Percentiles rank a stretch among this genome's conserved stretches.
Conservation (phyloP, 192 early-diverging fungal genomes). For the Gaertneriomyces sp. region DNA sequence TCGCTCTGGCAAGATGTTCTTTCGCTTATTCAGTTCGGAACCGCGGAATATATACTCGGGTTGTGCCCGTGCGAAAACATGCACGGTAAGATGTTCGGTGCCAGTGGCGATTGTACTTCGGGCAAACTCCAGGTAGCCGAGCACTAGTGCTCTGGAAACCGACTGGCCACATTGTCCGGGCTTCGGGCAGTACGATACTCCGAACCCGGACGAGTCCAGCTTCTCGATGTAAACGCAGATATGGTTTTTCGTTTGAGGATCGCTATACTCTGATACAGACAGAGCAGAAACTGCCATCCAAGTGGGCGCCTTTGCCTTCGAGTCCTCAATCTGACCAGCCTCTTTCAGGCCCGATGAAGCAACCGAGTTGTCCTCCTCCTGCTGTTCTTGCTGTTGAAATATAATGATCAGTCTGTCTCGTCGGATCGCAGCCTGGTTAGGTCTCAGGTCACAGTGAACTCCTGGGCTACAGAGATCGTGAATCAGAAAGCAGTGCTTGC, state of each 20-base stretch:
- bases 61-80: conserved; percentile 81
- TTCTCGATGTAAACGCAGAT: conserved; percentile 21
- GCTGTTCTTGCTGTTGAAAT: too few species aligned
- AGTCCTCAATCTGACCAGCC: too few species aligned
- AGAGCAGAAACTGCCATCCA: background rate
- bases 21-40: conserved; percentile 53
- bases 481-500: too few species aligned
- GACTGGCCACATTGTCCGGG: background rate
- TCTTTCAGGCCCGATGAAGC: too few species aligned
- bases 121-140: conserved; percentile 1
- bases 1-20: conserved; percentile 61
- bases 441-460: too few species aligned
- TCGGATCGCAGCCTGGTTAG: too few species aligned
- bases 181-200: background rate
- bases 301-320: background rate
- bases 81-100: conserved; percentile 15
- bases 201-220: conserved; percentile 21
- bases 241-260: background rate
- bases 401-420: too few species aligned
- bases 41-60: conserved; percentile 80
- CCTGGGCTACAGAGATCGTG: too few species aligned
- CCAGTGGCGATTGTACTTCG: background rate
- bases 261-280: background rate
- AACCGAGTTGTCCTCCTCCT: too few species aligned
- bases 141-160: background rate